Evolutionary conservation across 805 yeast species (phyloP).

Genomic region (Cyberlindnera maclurae): DNA sequence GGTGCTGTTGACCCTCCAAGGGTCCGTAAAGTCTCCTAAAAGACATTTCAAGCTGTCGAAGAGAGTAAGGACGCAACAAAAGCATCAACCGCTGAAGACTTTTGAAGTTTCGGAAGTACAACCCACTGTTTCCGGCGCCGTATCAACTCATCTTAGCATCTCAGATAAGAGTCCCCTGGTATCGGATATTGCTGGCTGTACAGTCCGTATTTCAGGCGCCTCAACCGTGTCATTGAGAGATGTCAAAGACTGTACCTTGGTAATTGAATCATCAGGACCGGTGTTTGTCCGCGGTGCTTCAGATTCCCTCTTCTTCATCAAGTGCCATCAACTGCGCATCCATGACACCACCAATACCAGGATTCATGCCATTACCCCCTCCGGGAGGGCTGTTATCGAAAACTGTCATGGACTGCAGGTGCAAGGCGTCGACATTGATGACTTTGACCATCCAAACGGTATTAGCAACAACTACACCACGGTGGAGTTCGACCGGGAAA

Average conservation of each 20-base stretch:
- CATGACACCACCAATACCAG: constrained; percentile 10
- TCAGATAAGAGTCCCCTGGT: background rate
- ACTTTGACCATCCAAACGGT: constrained; percentile 21
- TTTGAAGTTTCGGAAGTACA: background rate
- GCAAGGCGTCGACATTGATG: constrained; percentile 13
- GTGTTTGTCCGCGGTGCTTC: constrained; percentile 10
- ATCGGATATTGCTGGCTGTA: constrained; percentile 6
- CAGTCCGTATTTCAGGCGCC: constrained; percentile 4
- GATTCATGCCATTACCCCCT: constrained; percentile 5
- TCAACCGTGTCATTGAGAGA: constrained; percentile 11
- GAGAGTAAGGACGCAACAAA: background rate
- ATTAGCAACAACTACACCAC: constrained; percentile 10
- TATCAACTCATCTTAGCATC: background rate
- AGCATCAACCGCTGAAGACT: background rate
- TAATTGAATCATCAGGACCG: constrained; percentile 12
- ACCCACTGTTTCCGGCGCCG: constrained; percentile 1
- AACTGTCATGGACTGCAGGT: constrained; percentile 10
- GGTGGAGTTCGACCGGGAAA: background rate
- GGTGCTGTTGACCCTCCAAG: constrained; percentile 7
- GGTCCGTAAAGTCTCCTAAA: constrained; percentile 4
- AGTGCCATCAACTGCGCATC: constrained; percentile 20
- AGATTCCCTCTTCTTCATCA: constrained; percentile 11
- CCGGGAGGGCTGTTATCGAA: constrained; percentile 17
- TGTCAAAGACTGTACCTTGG: constrained; percentile 8
- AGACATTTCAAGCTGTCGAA: constrained; percentile 10